Evolutionary conservation across 129 eudicot genomes (phyloP).

Genomic region (Kitagawia praeruptora): DNA sequence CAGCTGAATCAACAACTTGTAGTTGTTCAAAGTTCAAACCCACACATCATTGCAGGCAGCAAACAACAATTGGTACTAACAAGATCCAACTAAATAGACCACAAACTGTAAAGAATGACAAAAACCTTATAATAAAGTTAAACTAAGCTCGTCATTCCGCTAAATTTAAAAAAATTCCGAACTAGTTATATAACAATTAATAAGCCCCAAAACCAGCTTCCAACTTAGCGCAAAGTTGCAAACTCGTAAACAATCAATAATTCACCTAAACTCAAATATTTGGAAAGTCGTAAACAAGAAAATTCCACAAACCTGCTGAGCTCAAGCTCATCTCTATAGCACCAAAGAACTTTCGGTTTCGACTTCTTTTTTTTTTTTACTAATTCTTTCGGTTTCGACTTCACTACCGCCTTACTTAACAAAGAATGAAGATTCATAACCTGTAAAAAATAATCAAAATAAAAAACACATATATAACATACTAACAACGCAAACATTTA

Average conservation of each 20-base stretch:
- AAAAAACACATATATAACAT: not conserved
- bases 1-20: too few species aligned
- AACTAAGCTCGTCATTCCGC: too few species aligned
- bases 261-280: not conserved
- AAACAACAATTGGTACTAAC: not conserved
- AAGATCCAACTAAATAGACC: not conserved
- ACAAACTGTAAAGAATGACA: not conserved
- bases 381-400: conserved; percentile 53
- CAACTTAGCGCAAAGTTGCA: not conserved
- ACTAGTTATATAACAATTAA: too few species aligned
- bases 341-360: conserved; percentile 71
- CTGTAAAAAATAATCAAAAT: conserved; percentile 26
- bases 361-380: too few species aligned
- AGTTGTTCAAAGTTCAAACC: too few species aligned
- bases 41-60: not conserved
- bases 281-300: not conserved
- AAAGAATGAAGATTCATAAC: conserved; percentile 70
- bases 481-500: not conserved
- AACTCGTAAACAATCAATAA: not conserved
- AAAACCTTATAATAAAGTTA: not conserved
- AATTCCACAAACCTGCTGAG: conserved; percentile 54
- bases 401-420: conserved; percentile 51
- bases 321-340: conserved; percentile 78
- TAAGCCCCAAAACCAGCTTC: not conserved
- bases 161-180: too few species aligned